Conservation (phyloP, 495 filamentous ascomycete genomes). For the Daldinia concentrica region DNA sequence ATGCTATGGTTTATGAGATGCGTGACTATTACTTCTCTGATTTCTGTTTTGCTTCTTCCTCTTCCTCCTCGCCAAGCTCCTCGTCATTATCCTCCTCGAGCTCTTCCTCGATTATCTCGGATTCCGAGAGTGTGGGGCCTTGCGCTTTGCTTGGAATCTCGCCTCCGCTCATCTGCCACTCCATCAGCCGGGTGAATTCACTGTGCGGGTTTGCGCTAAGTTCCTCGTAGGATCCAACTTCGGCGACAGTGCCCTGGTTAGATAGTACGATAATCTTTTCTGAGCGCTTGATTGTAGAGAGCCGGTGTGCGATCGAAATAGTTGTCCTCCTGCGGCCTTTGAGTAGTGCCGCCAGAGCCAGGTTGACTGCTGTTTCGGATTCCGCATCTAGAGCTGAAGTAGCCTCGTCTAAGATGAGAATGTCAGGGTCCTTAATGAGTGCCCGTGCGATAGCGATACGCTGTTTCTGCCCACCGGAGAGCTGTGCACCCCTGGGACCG, state of each 20-base stretch:
- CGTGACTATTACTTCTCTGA: conserved; percentile 20
- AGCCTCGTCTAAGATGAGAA: conserved; percentile 94
- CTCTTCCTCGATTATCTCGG: conserved; percentile 58
- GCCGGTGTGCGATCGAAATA: conserved; percentile 93
- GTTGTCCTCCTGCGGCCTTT: conserved; percentile 84
- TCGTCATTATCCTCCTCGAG: conserved; percentile 51
- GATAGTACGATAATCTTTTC: conserved; percentile 91
- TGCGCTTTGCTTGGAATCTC: conserved; percentile 57
- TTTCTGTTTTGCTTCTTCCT: conserved; percentile 28
- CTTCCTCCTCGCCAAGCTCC: conserved; percentile 41
- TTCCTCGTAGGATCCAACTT: conserved; percentile 83
- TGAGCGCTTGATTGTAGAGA: conserved; percentile 94
- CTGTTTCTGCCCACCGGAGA: conserved; percentile 97
- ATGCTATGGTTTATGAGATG: conserved; percentile 5
- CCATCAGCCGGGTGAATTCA: conserved; percentile 94
- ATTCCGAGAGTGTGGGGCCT: conserved; percentile 51
- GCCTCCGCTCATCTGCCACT: conserved; percentile 96
- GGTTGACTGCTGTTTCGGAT: conserved; percentile 93
- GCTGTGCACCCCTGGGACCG: conserved; percentile 89
- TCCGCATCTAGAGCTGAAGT: conserved; percentile 97
- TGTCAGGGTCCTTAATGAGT: conserved; percentile 94
- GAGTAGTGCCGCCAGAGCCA: conserved; percentile 81
- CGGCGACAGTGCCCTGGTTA: conserved; percentile 85
- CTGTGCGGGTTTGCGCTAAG: conserved; percentile 76
- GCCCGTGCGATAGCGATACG: conserved; percentile 96